Evolutionary conservation across 768 basidiomycete species (phyloP).

Genomic region (Phanerodontia chrysosporium): DNA sequence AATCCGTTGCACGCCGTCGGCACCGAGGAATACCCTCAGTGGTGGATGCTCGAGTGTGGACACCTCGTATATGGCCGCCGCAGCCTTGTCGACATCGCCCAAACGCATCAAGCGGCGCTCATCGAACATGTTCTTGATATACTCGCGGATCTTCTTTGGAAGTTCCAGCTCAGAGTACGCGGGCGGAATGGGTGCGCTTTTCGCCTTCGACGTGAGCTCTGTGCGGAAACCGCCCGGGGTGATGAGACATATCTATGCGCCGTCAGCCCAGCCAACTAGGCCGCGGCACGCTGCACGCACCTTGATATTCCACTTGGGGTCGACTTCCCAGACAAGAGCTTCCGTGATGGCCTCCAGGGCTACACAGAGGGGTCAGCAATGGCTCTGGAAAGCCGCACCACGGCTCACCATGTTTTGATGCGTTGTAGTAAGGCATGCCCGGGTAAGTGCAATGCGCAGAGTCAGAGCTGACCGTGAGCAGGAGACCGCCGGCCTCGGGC

Average conservation of each 20-base stretch:
- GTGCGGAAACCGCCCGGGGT: slow-evolving; percentile 1
- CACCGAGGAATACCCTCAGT: slow-evolving; percentile 4
- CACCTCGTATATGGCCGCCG: slow-evolving; percentile 2
- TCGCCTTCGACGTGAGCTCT: not conserved
- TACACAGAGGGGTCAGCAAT: not conserved
- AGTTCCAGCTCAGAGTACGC: slow-evolving; percentile 3
- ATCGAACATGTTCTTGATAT: not conserved
- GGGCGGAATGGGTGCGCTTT: not conserved
- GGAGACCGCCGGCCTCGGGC: slow-evolving; percentile 25
- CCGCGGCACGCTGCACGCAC: slow-evolving; percentile 17
- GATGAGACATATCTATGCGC: not conserved
- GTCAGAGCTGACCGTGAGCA: slow-evolving; percentile 6
- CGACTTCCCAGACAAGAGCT: slow-evolving; percentile 35
- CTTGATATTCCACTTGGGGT: slow-evolving; percentile 46
- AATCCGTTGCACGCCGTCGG: not conserved
- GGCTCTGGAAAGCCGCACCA: not conserved
- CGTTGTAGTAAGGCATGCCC: slow-evolving; percentile 5
- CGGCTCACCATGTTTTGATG: slow-evolving; percentile 15
- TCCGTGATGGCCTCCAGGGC: slow-evolving; percentile 36
- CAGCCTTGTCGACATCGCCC: slow-evolving; percentile 2
- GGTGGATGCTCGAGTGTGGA: slow-evolving; percentile 3
- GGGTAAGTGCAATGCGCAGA: not conserved
- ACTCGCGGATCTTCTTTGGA: not conserved
- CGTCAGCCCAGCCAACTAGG: too few relatives aligned
- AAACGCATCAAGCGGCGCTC: not conserved